A percentile compares a stretch with the other conserved stretches of the same genome.
phyloP scores from a whole-genome alignment of 1,284 basidiomycete species.

The Puccinia horiana region DNA sequence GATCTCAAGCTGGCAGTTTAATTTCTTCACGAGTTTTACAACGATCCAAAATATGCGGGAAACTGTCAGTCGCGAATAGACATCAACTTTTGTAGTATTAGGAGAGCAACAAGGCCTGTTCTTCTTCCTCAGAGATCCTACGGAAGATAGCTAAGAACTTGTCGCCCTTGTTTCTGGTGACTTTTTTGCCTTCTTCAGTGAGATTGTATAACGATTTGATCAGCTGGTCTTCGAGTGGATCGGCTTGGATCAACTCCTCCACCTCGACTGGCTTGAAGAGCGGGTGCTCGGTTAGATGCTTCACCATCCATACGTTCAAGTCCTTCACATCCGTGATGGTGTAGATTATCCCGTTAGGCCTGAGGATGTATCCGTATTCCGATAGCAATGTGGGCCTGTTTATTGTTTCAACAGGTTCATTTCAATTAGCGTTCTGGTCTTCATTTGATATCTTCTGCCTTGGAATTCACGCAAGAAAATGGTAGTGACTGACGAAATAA shows the following conservation, averaged over 20 bases:
- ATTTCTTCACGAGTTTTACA: too few relatives aligned
- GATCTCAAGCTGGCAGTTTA: too few relatives aligned
- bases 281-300: conserved; percentile 80
- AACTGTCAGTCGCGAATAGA: too few relatives aligned
- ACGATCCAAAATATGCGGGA: too few relatives aligned
- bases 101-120: conserved; percentile 16
- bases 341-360: conserved; percentile 89
- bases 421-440: neutral
- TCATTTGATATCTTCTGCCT: conserved; percentile 4
- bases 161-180: conserved; percentile 83
- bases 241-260: conserved; percentile 67
- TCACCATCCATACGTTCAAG: conserved; percentile 92
- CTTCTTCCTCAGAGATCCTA: conserved; percentile 51
- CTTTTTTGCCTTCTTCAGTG: conserved; percentile 97
- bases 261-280: conserved; percentile 80
- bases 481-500: conserved; percentile 70
- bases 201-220: conserved; percentile 77
- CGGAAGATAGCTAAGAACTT: conserved; percentile 86
- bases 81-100: too few relatives aligned
- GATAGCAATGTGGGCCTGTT: conserved; percentile 75
- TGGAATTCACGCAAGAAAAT: conserved; percentile 51
- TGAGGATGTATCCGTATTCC: conserved; percentile 87
- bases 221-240: conserved; percentile 64
- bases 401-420: neutral
- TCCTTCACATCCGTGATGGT: conserved; percentile 97